Evolutionary conservation across 306 rosid genomes (phyloP).

Genomic region (Leucaena leucocephala): DNA sequence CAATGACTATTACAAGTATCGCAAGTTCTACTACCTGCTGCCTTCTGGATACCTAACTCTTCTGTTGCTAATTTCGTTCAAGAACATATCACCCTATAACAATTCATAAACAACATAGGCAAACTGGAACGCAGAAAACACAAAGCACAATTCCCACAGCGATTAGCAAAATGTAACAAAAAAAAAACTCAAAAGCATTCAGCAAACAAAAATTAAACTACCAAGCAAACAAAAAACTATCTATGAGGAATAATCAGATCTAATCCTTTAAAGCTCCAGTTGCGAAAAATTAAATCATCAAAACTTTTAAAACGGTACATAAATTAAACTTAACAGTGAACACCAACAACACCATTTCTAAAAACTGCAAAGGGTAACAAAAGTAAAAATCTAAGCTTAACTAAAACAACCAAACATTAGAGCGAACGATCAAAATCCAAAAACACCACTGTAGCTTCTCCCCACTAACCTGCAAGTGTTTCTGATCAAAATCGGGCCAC

Average conservation of each 20-base stretch:
- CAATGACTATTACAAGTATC: constrained; percentile 11
- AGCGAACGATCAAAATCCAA: background rate
- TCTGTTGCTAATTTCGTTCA: constrained; percentile 43
- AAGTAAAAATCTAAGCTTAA: background rate
- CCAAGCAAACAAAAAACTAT: background rate
- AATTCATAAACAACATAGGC: constrained; percentile 16
- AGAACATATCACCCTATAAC: constrained; percentile 38
- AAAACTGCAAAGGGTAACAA: background rate
- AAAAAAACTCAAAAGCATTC: background rate
- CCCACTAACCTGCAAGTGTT: constrained; percentile 45
- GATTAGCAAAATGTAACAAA: background rate
- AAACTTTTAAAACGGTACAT: background rate
- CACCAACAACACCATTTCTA: background rate
- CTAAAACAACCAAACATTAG: background rate
- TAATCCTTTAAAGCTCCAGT: constrained; percentile 16
- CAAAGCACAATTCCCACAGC: background rate
- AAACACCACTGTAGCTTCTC: background rate
- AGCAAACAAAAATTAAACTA: background rate
- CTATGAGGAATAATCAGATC: constrained; percentile 41
- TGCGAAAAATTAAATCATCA: background rate
- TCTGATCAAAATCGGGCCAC: constrained; percentile 41
- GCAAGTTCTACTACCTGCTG: constrained; percentile 35
- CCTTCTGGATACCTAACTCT: constrained; percentile 28
- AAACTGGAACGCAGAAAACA: background rate
- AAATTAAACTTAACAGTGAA: constrained; percentile 1